Evolutionary conservation across 2,329 filamentous ascomycete species (phyloP), one percentile per base, ranked within the genome.

Genomic region (Sarocladiaceae sp.): DNA sequence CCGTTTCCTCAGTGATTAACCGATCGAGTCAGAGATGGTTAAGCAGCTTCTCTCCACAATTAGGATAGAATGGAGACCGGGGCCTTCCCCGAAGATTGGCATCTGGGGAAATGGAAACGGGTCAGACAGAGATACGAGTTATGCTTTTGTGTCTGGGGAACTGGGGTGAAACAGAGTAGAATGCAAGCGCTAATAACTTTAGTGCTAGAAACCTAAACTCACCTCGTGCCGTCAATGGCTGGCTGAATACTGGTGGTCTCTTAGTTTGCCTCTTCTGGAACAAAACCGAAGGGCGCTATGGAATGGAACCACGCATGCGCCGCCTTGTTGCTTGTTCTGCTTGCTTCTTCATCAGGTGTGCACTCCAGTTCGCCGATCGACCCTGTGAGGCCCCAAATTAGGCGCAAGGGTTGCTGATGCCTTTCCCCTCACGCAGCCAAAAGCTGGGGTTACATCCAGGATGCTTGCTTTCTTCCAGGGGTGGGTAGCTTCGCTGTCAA

Each of bases 381-480:
- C n/a, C n/a, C 35, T 37, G 6, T 17, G n/a, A 17, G 6, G 35
- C 11, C 18, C 35, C 35, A 37, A 6, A 37, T 12, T 17, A 37
- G 35, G 35, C 35, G 35, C 6, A 6, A 12, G 35, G n/a, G n/a
- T n/a, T n/a, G 18, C 35, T 12, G 37, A 22, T 40, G 37, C 12
- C n/a, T 40, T 40, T 40, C 37, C 37, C 37, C 37, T 40, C 37
- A 40, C 37, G 8, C n/a, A n/a, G n/a, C n/a, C n/a, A 20, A 20
- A 23, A 40, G 37, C 37, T 40, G 15, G 37, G 37, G 37, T 40
- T 40, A 20, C 37, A 40, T 22, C 23, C 17, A 17, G 23, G 37
- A 40, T 40, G 37, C 17, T 20, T 37, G 37, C n/a, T n/a, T n/a
- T n/a, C n/a, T n/a, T n/a, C 23, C 37, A 17, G 37, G 37, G 37